Evolutionary conservation across 129 eudicot genomes (phyloP).

Genomic region (Lactuca saligna): DNA sequence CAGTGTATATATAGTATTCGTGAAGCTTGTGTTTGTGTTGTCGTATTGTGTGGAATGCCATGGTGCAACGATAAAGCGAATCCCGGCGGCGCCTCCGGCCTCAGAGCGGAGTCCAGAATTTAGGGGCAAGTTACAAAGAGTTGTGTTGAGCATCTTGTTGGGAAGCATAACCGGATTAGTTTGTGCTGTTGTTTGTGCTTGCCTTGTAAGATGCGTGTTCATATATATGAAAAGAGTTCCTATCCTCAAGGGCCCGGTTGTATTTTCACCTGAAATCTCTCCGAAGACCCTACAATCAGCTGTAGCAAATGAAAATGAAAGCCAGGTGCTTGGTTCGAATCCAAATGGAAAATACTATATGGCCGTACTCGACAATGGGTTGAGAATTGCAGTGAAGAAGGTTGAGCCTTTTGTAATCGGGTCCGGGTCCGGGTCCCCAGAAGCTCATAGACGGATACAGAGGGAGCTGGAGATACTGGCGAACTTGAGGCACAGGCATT

Average conservation of each 20-base stretch:
- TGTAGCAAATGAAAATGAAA: constrained; percentile 49
- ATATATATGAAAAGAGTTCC: constrained; percentile 55
- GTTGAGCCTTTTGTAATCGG: constrained; percentile 39
- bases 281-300: constrained; percentile 60
- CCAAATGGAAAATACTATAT: constrained; percentile 53
- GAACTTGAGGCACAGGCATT: constrained; percentile 58
- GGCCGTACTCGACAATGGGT: constrained; percentile 63
- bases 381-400: constrained; percentile 69
- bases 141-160: constrained; percentile 49
- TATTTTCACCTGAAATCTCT: constrained; percentile 74
- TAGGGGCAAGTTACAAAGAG: constrained; percentile 28
- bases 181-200: constrained; percentile 50
- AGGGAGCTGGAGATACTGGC: constrained; percentile 63
- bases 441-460: constrained; percentile 45
- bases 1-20: background rate
- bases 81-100: constrained; percentile 28
- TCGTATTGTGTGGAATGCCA: constrained; percentile 39
- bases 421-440: constrained; percentile 25
- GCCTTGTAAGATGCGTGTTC: constrained; percentile 51
- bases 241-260: constrained; percentile 73
- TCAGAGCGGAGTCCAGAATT: constrained; percentile 11
- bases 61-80: constrained; percentile 15
- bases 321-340: constrained; percentile 48
- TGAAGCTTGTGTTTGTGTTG: constrained; percentile 24
- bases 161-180: constrained; percentile 57